A percentile compares a stretch with the other conserved stretches of the same genome.
These are phyloP conservation scores for Stenocarpella maydis DNA, from an alignment of 2,329 filamentous ascomycete genomes.

Conservation along the genomic window DNA sequence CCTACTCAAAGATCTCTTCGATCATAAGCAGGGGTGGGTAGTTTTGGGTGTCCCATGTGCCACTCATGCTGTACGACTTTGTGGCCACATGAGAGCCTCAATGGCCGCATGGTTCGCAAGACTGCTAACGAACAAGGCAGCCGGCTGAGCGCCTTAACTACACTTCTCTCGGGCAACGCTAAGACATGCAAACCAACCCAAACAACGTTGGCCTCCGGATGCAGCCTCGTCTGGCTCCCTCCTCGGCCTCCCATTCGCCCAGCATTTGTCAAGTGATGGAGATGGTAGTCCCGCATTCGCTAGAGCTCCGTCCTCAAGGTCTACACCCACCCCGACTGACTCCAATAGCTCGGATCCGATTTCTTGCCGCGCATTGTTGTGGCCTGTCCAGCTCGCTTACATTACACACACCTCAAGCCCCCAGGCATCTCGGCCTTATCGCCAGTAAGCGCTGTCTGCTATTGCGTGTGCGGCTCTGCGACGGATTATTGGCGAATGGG, in stretches of 20 bases:
- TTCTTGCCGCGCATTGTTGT: not conserved
- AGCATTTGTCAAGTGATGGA: not conserved
- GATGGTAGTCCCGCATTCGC: not conserved
- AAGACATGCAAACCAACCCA: conserved; percentile 1
- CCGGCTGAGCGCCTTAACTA: not conserved
- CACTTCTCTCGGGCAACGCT: conserved; percentile 24
- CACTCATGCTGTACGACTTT: conserved; percentile 4
- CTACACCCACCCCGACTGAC: conserved; percentile 7
- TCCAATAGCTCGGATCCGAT: not conserved
- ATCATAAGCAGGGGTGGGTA: not conserved
- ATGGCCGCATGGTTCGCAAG: not conserved
- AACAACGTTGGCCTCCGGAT: not conserved
- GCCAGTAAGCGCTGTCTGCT: not conserved
- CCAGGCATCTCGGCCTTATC: not conserved
- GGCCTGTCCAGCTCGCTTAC: not conserved
- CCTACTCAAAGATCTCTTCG: not conserved
- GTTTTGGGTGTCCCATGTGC: conserved; percentile 7
- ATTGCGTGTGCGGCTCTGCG: conserved; percentile 20
- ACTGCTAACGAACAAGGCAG: conserved; percentile 6
- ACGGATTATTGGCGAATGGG: not conserved
- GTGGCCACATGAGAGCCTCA: conserved; percentile 19
- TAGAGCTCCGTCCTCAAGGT: not conserved
- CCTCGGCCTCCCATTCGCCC: not conserved
- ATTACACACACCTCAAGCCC: conserved; percentile 3
- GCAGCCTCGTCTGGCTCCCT: not conserved